Evolutionary conservation across 441 rosid genomes (phyloP).

Genomic region (Erodium moschatum): DNA sequence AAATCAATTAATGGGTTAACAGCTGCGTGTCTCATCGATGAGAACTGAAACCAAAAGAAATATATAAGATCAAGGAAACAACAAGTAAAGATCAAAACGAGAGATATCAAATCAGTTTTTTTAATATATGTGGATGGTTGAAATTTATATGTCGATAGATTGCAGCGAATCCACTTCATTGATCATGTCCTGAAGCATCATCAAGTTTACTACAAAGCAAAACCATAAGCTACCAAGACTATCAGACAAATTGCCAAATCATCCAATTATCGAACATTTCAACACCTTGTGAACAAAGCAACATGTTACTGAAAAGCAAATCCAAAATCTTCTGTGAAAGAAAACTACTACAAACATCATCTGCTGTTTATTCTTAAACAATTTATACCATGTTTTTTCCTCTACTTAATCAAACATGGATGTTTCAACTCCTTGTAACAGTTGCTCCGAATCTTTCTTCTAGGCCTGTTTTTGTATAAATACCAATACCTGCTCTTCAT

Average conservation of each 20-base stretch:
- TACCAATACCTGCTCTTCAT: too few relatives aligned
- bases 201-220: too few relatives aligned
- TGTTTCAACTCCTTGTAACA: constrained; percentile 33
- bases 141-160: background rate
- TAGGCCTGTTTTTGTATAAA: too few relatives aligned
- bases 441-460: constrained; percentile 41
- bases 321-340: background rate
- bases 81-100: background rate
- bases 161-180: background rate
- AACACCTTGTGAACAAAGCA: constrained; percentile 15
- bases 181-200: background rate
- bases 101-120: background rate
- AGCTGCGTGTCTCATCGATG: constrained; percentile 91
- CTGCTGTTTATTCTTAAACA: constrained; percentile 5
- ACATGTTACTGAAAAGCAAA: constrained; percentile 36
- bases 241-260: too few relatives aligned
- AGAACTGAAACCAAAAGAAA: constrained; percentile 45
- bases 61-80: constrained; percentile 15
- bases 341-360: background rate
- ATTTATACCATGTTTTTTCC: background rate
- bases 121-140: background rate
- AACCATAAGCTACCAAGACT: too few relatives aligned
- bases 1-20: constrained; percentile 75
- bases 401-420: constrained; percentile 28
- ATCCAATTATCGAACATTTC: background rate